phyloP scores from a whole-genome alignment of 2,329 filamentous ascomycete genomes.

The Bertia moriformis region DNA sequence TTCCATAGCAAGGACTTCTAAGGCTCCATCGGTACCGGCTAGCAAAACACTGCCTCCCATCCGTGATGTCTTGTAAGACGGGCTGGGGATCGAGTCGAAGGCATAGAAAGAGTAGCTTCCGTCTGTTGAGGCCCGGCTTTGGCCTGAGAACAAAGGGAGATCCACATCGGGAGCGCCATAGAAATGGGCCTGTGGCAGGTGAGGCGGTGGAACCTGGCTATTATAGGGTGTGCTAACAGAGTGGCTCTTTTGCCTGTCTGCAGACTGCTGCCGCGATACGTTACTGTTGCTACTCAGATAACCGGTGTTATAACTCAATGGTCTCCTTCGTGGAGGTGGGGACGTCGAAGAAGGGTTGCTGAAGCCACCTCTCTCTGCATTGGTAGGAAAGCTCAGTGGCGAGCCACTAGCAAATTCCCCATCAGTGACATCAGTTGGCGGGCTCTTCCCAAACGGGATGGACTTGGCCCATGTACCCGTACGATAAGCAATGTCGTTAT shows the following conservation, averaged over 20 bases:
- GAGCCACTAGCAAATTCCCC: background rate
- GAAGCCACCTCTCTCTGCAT: background rate
- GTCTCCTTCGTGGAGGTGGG: background rate
- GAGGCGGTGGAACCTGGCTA: conserved; percentile 25
- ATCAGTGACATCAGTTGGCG: background rate
- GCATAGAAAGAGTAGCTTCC: conserved; percentile 35
- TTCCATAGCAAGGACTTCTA: conserved; percentile 39
- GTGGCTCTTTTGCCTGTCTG: background rate
- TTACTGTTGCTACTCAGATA: background rate
- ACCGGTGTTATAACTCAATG: background rate
- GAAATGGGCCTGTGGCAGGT: conserved; percentile 41
- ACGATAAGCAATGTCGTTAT: background rate
- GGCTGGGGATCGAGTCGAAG: conserved; percentile 30
- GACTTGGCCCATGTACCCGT: conserved; percentile 1
- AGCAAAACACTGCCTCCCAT: conserved; percentile 31
- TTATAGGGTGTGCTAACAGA: background rate
- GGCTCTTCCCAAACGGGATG: background rate
- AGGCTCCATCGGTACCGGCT: conserved; percentile 35
- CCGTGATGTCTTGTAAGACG: conserved; percentile 14
- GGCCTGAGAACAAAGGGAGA: conserved; percentile 14
- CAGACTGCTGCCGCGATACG: background rate
- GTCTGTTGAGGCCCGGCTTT: background rate
- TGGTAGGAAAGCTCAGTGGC: background rate
- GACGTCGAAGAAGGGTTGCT: background rate
- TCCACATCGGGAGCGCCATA: conserved; percentile 38